Conservation (phyloP, 441 rosid species). For the Erysimum cheiri region DNA sequence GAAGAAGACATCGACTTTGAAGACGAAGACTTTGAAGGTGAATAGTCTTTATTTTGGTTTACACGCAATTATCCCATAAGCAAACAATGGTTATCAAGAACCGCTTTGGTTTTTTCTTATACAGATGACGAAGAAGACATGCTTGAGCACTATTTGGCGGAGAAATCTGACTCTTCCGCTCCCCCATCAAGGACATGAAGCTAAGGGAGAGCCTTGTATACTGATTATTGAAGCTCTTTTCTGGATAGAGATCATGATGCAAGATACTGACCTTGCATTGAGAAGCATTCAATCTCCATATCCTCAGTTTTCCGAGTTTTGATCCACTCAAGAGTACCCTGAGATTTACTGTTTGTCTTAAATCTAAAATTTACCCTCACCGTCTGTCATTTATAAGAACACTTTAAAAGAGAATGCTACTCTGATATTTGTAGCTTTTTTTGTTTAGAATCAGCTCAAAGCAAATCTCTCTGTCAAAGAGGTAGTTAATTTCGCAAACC, state of each 20-base stretch:
- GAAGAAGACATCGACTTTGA: conserved; percentile 93
- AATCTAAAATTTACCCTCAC: conserved; percentile 1
- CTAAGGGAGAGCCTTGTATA: conserved; percentile 27
- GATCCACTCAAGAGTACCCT: conserved; percentile 31
- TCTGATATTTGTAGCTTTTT: conserved; percentile 26
- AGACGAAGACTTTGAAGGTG: conserved; percentile 96
- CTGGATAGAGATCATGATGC: conserved; percentile 30
- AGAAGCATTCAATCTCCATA: conserved; percentile 29
- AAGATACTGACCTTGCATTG: conserved; percentile 8
- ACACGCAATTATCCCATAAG: neutral
- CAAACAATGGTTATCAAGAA: conserved; percentile 23
- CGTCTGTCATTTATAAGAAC: conserved; percentile 31
- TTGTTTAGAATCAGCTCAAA: conserved; percentile 32
- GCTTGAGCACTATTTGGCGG: conserved; percentile 95
- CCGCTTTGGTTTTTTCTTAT: conserved; percentile 16
- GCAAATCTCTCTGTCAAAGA: conserved; percentile 1
- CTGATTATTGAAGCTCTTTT: conserved; percentile 14
- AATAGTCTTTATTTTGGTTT: conserved; percentile 31
- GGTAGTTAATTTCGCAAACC: conserved; percentile 1
- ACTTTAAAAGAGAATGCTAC: conserved; percentile 27
- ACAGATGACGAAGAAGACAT: conserved; percentile 95
- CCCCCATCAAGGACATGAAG: conserved; percentile 62
- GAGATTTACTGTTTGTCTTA: conserved; percentile 27
- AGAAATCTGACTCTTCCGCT: conserved; percentile 74
- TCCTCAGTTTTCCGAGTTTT: conserved; percentile 39